These are phyloP conservation scores for Leishmania mexicana DNA, from an alignment of 208 protist species.

Conservation along the genomic window DNA sequence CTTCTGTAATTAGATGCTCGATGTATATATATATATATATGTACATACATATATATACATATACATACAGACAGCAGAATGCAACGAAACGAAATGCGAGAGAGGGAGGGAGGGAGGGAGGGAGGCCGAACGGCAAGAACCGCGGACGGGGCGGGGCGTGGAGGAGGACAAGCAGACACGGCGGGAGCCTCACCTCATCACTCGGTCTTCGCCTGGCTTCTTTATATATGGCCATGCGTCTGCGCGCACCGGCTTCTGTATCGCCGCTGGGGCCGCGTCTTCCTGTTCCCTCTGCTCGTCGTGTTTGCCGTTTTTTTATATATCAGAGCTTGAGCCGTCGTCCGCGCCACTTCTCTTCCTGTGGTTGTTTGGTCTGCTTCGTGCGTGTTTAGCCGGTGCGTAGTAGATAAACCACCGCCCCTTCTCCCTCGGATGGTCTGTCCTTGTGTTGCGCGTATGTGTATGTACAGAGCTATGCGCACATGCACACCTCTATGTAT, in stretches of 20 bases:
- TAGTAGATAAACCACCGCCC: too few relatives aligned
- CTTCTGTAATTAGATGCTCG: not conserved
- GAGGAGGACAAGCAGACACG: not conserved
- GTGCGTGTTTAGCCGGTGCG: too few relatives aligned
- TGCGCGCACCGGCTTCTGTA: not conserved
- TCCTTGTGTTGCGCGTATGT: not conserved
- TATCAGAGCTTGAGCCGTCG: too few relatives aligned
- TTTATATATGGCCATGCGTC: not conserved
- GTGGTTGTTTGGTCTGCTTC: too few relatives aligned
- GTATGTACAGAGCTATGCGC: not conserved
- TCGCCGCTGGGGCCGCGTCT: too few relatives aligned
- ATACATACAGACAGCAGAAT: not conserved
- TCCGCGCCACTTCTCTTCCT: too few relatives aligned
- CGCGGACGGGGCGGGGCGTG: not conserved
- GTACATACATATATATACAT: too few relatives aligned
- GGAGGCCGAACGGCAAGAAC: not conserved
- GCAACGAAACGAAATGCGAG: not conserved
- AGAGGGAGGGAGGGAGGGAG: not conserved
- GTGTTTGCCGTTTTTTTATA: not conserved
- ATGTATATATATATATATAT: not conserved
- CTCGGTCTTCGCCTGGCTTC: not conserved
- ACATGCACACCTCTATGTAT: not conserved
- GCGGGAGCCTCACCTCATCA: not conserved
- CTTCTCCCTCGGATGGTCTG: too few relatives aligned
- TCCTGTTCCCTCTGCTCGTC: not conserved